A percentile compares a stretch with the other conserved stretches of the same genome.
Conservation (phyloP, 495 filamentous ascomycete genomes). For the Mytilinidion resinicola region DNA sequence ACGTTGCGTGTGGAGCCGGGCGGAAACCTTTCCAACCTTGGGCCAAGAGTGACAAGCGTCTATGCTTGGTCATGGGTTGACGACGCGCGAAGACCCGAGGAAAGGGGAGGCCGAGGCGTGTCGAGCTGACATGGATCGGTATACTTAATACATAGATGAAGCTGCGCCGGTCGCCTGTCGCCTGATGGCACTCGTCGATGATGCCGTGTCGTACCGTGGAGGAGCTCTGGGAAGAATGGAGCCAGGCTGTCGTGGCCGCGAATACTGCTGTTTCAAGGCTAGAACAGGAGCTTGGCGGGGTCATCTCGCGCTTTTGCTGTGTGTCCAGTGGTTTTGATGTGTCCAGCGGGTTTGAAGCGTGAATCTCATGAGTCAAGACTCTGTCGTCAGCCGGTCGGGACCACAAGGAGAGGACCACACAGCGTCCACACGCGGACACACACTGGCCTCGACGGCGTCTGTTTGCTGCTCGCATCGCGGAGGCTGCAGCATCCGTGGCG, state of each 20-base stretch:
- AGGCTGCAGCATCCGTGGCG: background rate
- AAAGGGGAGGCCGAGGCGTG: background rate
- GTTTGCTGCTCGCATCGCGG: background rate
- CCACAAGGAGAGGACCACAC: background rate
- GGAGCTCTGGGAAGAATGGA: no score
- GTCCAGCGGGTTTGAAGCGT: no score
- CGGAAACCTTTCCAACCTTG: conserved; percentile 8
- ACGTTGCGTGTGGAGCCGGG: conserved; percentile 22
- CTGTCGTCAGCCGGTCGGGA: no score
- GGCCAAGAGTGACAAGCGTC: background rate
- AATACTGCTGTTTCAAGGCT: no score
- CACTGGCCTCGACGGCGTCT: background rate
- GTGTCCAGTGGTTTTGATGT: no score
- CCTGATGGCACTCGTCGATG: no score
- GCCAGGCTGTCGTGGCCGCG: no score
- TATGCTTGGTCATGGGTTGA: background rate
- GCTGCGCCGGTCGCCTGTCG: background rate
- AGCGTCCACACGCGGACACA: background rate
- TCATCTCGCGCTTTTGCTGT: no score
- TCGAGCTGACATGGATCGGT: background rate
- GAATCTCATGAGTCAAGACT: no score
- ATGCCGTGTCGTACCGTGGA: no score
- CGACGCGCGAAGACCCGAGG: background rate
- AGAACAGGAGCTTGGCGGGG: no score
- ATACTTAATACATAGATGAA: background rate